Conservation (phyloP, 2,329 filamentous ascomycete genomes). For the Pseudogymnoascus sp. region DNA sequence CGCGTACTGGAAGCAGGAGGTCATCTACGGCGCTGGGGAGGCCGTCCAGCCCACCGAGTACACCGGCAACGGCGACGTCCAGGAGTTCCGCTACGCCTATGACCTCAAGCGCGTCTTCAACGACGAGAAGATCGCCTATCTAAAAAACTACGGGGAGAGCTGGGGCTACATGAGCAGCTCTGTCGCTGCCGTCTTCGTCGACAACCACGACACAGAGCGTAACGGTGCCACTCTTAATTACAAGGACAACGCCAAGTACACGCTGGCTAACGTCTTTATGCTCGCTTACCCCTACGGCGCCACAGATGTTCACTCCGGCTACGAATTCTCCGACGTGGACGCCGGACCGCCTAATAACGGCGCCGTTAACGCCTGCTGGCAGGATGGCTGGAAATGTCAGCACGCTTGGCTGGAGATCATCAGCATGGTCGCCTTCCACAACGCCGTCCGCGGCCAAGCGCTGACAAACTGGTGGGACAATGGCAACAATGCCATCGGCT, state of each 20-base stretch:
- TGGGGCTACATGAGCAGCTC: not conserved
- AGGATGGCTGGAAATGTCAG: not conserved
- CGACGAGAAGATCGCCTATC: not conserved
- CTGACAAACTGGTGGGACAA: not conserved
- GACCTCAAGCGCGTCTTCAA: slow-evolving; percentile 2
- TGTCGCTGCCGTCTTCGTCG: not conserved
- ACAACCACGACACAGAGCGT: slow-evolving; percentile 3
- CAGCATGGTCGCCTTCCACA: not conserved
- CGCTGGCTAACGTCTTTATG: not conserved
- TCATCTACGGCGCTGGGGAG: not conserved
- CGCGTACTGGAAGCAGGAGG: slow-evolving; percentile 5
- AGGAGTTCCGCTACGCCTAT: not conserved
- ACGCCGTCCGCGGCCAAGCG: not conserved
- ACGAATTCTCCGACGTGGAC: not conserved
- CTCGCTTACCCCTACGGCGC: not conserved
- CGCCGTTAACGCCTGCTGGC: not conserved
- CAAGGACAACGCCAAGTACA: not conserved
- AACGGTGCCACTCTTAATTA: not conserved
- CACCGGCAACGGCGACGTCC: not conserved
- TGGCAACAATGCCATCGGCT: not conserved
- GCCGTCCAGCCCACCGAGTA: not conserved
- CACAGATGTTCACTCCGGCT: not conserved
- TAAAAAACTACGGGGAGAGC: not conserved
- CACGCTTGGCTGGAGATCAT: not conserved
- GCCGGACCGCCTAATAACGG: not conserved